A percentile compares a stretch with the other conserved stretches of the same genome.
phyloP scores from a whole-genome alignment of 139 green algal genomes.

The Chloropicon primus region DNA sequence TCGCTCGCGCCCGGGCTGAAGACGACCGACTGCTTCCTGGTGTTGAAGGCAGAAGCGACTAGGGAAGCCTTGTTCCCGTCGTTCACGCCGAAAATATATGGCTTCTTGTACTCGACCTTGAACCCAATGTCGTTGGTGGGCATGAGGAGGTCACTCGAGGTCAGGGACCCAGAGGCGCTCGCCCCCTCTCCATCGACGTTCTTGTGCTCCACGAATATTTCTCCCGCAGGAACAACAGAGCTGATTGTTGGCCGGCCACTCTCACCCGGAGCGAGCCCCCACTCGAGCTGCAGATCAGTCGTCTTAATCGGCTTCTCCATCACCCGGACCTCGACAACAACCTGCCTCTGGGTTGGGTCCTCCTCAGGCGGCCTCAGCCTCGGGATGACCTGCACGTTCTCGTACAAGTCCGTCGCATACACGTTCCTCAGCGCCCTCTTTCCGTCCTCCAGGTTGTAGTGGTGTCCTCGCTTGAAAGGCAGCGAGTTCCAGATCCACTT shows the following conservation, averaged over 20 bases:
- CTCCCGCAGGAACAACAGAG: conserved; percentile 14
- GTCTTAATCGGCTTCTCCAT: conserved; percentile 41
- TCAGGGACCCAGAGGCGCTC: conserved; percentile 42
- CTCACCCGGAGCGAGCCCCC: conserved; percentile 44
- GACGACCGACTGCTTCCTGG: conserved; percentile 70
- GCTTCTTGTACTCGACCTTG: conserved; percentile 41
- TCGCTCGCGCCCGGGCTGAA: conserved; percentile 59
- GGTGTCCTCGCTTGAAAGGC: conserved; percentile 36
- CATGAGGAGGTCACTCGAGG: conserved; percentile 50
- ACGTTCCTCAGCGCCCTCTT: conserved; percentile 58
- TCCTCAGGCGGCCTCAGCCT: conserved; percentile 32
- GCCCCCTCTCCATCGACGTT: conserved; percentile 43
- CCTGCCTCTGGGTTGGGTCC: conserved; percentile 22
- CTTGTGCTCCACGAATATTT: conserved; percentile 42
- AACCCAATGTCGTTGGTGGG: conserved; percentile 18
- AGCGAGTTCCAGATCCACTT: conserved; percentile 21
- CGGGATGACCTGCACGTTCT: conserved; percentile 51
- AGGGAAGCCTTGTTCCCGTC: conserved; percentile 40
- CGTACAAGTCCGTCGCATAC: conserved; percentile 57
- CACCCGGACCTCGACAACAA: conserved; percentile 66
- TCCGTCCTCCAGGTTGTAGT: conserved; percentile 62
- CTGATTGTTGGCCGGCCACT: conserved; percentile 37
- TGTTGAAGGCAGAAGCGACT: conserved; percentile 44
- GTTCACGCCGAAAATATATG: conserved; percentile 39
- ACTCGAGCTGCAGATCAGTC: conserved; percentile 48